Base-by-base conservation (phyloP, 2,329 filamentous ascomycete species). In the Botrytis deweyae region DNA sequence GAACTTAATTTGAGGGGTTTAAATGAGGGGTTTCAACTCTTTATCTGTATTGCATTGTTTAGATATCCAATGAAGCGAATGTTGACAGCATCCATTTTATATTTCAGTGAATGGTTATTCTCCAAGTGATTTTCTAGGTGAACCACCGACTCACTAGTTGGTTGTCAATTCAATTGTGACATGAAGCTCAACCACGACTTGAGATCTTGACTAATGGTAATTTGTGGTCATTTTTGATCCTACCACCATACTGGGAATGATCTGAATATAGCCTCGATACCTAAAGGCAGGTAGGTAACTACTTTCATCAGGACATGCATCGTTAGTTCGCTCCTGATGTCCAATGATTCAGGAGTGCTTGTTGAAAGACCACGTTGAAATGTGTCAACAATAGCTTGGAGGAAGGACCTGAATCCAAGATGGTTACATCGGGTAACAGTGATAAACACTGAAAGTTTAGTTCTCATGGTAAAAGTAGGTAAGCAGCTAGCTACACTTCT, bases 1-100 rank as follows among this genome's bases (percentile, higher is more conserved):
- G 65, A 18, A n/a, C 8, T 64, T 64, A 42, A 44, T 64, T 20
- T 16, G 5, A 44, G 16, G 25, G 38, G 25, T 9, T 18, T n/a
- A 5, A 12, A n/a, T 42, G 1, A 20, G 44, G 44, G 38, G 14
- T 16, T 67, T 29, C 16, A 14, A 88, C 76, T 67, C 25, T 29
- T 55, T 10, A 40, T 8, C n/a, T 40, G 22, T 40, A 40, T 55
- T 49, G 33, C 52, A 42, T 40, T 46, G n/a, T 64, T n/a, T 68
- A 68, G 25, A 55, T 22, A 58, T 55, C 10, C 9, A 58, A 68
- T 55, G 25, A 40, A 58, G 14, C 33, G 46, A 25, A 55, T 14
- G 1, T 42, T 55, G 10, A 33, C 25, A 2, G 25, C 25, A 55
- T 40, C 9, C 1, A 58, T 42, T 40, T 6, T 6, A 55, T 33